These are phyloP conservation scores for Saccharomyces hybrid DNA, from an alignment of 1,139 yeast genomes.

Conservation along the genomic window DNA sequence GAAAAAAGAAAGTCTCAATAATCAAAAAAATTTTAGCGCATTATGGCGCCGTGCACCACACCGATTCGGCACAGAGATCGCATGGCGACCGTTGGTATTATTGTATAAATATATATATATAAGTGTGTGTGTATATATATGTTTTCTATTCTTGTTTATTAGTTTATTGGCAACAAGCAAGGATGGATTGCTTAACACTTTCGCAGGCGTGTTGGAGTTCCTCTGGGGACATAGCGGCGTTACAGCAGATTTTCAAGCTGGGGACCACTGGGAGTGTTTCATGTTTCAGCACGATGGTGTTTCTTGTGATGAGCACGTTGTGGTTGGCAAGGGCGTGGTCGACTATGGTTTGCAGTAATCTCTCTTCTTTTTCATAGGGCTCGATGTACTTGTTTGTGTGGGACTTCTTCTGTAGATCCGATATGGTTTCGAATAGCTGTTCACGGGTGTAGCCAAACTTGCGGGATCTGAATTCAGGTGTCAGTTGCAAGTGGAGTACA, in stretches of 20 bases:
- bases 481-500: slow-evolving; percentile 52
- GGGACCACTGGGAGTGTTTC: slow-evolving; percentile 74
- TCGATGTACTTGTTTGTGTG: slow-evolving; percentile 32
- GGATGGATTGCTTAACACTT: slow-evolving; percentile 13
- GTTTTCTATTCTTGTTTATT: not conserved
- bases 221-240: slow-evolving; percentile 44
- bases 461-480: slow-evolving; percentile 33
- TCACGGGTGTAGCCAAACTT: slow-evolving; percentile 27
- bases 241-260: slow-evolving; percentile 56
- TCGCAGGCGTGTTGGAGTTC: slow-evolving; percentile 39
- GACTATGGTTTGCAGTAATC: slow-evolving; percentile 55
- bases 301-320: slow-evolving; percentile 59
- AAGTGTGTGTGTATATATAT: not conserved
- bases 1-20: not conserved
- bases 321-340: slow-evolving; percentile 44
- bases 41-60: not conserved
- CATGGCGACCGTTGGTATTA: not conserved
- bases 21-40: not conserved
- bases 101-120: slow-evolving; percentile 3
- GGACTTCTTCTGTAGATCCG: slow-evolving; percentile 27
- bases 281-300: slow-evolving; percentile 61
- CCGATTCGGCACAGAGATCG: not conserved
- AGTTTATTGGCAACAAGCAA: slow-evolving; percentile 11
- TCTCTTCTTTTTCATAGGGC: slow-evolving; percentile 51
- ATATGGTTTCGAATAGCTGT: slow-evolving; percentile 23